phyloP scores from a whole-genome alignment of 306 rosid genomes.

The Pueraria montana region DNA sequence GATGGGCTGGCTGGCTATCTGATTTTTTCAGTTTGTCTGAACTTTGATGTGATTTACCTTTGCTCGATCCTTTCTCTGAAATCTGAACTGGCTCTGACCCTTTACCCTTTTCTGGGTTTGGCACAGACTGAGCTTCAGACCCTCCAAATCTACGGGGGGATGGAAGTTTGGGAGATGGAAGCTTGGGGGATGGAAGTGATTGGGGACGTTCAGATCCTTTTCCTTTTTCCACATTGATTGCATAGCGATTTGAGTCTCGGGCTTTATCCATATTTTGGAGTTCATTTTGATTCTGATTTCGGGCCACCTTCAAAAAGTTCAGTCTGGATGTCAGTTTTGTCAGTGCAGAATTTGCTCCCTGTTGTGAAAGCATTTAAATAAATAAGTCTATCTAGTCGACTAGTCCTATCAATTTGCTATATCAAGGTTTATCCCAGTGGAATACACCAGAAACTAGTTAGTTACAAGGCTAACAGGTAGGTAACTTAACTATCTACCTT shows the following conservation, averaged over 20 bases:
- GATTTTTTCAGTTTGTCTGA: slow-evolving; percentile 62
- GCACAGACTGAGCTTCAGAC: slow-evolving; percentile 44
- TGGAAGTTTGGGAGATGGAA: slow-evolving; percentile 44
- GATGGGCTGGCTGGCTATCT: slow-evolving; percentile 60
- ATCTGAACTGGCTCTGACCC: slow-evolving; percentile 45
- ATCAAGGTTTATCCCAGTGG: slow-evolving; percentile 21
- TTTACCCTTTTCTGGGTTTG: slow-evolving; percentile 54
- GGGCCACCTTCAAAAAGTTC: slow-evolving; percentile 88
- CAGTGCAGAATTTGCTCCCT: slow-evolving; percentile 74
- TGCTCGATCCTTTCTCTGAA: slow-evolving; percentile 48
- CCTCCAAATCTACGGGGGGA: slow-evolving; percentile 50
- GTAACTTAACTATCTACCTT: not conserved
- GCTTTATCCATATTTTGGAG: slow-evolving; percentile 65
- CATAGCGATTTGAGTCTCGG: slow-evolving; percentile 51
- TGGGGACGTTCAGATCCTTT: slow-evolving; percentile 57
- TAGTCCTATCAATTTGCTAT: slow-evolving; percentile 37
- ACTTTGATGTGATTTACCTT: slow-evolving; percentile 53
- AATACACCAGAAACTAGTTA: slow-evolving; percentile 11
- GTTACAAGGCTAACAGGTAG: too few species aligned
- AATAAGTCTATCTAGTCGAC: slow-evolving; percentile 48
- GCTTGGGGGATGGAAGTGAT: slow-evolving; percentile 41
- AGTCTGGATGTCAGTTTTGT: slow-evolving; percentile 82
- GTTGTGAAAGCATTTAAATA: slow-evolving; percentile 55
- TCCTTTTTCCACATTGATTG: slow-evolving; percentile 55
- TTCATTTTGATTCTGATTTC: slow-evolving; percentile 69